Conservation (phyloP, 2,329 filamentous ascomycete genomes). For the Cercospora citrullina region DNA sequence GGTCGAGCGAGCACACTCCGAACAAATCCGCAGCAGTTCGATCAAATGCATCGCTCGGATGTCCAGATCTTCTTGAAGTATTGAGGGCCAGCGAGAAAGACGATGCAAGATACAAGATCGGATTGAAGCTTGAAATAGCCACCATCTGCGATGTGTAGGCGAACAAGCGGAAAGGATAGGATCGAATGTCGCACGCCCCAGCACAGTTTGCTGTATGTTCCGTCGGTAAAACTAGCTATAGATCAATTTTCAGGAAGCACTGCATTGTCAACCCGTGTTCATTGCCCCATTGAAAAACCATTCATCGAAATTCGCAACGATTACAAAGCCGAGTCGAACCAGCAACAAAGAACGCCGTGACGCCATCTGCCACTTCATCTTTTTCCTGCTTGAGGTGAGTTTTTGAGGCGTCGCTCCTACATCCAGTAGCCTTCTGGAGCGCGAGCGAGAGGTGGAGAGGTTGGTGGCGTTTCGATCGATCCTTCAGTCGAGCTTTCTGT, state of each 20-base stretch:
- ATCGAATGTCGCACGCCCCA: not conserved
- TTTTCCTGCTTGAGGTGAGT: not conserved
- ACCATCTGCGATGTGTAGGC: not conserved
- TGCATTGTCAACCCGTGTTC: not conserved
- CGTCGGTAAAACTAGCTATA: not conserved
- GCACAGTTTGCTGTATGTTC: not conserved
- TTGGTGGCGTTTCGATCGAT: not conserved
- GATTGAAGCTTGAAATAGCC: not conserved
- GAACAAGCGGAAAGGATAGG: not conserved
- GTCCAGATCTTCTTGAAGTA: not conserved
- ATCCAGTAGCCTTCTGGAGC: not conserved
- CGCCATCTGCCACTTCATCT: not conserved
- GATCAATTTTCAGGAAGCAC: not conserved
- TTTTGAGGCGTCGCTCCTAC: not conserved
- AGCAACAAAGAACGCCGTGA: not conserved
- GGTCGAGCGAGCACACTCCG: not conserved
- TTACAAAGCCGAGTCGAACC: not conserved
- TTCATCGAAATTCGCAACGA: not conserved
- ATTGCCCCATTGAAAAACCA: not conserved
- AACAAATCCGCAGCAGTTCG: not conserved
- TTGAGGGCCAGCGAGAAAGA: not conserved
- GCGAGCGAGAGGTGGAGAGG: not conserved
- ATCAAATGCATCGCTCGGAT: not conserved
- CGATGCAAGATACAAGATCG: not conserved
- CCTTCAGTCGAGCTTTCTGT: not conserved